Base-by-base conservation (phyloP, 2,329 filamentous ascomycete genomes). In the Talaromyces sp. region DNA sequence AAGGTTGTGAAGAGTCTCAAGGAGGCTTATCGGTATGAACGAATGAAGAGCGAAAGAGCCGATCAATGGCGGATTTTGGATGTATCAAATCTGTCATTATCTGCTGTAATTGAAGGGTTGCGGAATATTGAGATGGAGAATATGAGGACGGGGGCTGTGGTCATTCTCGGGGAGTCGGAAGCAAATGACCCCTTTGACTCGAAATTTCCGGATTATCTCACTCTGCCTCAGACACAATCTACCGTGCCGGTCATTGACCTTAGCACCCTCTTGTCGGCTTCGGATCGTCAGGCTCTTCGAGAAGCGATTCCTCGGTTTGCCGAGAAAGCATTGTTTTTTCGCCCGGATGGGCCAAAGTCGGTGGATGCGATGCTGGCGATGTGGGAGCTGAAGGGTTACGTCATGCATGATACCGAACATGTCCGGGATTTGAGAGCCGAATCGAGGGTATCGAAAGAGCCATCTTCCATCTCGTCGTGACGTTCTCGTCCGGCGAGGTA, bases 161-260 rank as follows among this genome's bases (percentile, higher is more conserved):
- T 66, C 5, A 50, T 66, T 5, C 1, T 66, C 5, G 65, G 65
- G 31, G 47, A 64, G 17, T 25, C 41, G 22, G 47, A 13, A n/a
- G 17, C 17, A 17, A 39, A 17, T 1, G 56, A 59, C 11, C 43
- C 65, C 11, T 57, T 64, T 11, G 27, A 41, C 15, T 54, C 66
- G 19, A 47, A 58, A 22, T 67, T 71, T 19, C 69, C 75, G 13
- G 73, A 74, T n/a, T 70, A 72, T 33, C 66, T 78, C 9, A 67
- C 67, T 9, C 70, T 78, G 19, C 71, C 76, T 8, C 70, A 73
- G 62, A 68, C 68, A 0, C 66, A 70, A 15, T 72, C 71, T 9
- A 69, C 70, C 52, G 73, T 79, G 2, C 78, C 78, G 2, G 70
- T 80, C 8, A 78, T 79, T 62, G 74, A 80, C 63, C 69, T 80